Percentiles rank a stretch among this genome's conserved stretches.
Conservation (phyloP, 2,329 filamentous ascomycete species). For the Aspergillus tamarii region DNA sequence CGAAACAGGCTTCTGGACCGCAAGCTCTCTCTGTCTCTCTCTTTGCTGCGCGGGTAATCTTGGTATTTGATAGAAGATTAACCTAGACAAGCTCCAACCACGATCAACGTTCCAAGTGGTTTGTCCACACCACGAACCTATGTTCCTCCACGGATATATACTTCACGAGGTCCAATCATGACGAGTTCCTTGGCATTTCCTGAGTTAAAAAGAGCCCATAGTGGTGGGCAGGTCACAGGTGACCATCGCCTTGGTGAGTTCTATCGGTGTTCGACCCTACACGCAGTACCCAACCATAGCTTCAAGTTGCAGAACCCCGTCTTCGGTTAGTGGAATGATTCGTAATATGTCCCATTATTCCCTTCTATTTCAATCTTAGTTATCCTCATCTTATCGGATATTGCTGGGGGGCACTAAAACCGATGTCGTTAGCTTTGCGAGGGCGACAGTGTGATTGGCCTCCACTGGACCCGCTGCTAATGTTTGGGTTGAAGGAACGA, state of each 20-base stretch:
- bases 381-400: not conserved
- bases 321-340: not conserved
- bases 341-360: not conserved
- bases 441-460: not conserved
- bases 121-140: not conserved
- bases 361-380: not conserved
- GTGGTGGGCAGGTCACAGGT: too few species aligned
- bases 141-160: not conserved
- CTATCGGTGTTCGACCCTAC: not conserved
- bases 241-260: not conserved
- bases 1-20: not conserved
- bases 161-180: not conserved
- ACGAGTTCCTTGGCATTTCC: not conserved
- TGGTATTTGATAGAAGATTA: not conserved
- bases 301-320: not conserved
- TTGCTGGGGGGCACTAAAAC: not conserved
- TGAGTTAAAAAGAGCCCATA: not conserved
- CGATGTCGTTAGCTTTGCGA: not conserved
- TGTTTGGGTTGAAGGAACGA: not conserved
- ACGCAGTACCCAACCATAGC: not conserved
- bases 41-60: not conserved
- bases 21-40: not conserved
- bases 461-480: too few species aligned
- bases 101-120: not conserved
- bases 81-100: not conserved